phyloP scores from a whole-genome alignment of 169 alveolate species.

The Cyclospora cayetanensis region DNA sequence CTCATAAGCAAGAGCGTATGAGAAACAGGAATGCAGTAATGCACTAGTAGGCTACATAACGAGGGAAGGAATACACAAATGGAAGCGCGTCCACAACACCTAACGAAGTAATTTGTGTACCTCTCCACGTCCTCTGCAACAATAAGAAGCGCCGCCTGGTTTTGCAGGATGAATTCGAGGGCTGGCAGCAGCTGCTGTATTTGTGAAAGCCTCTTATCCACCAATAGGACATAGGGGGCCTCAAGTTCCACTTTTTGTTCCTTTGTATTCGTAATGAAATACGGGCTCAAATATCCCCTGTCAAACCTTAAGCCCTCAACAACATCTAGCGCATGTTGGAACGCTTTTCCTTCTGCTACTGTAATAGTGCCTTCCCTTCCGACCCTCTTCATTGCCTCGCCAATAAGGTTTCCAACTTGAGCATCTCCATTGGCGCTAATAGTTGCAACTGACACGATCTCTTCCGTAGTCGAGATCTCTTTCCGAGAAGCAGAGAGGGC shows the following conservation, averaged over 20 bases:
- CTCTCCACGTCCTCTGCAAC: conserved; percentile 99
- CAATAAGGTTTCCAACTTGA: conserved; percentile 95
- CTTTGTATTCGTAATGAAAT: conserved; percentile 97
- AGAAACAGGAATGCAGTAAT: background rate
- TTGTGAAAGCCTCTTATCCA: conserved; percentile 95
- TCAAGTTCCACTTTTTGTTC: conserved; percentile 94
- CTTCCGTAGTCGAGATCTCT: conserved; percentile 88
- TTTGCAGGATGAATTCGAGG: conserved; percentile 95
- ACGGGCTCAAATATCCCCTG: conserved; percentile 99
- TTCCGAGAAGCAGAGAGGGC: conserved; percentile 84
- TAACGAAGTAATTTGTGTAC: background rate
- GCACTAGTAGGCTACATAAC: background rate
- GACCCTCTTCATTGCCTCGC: conserved; percentile 96
- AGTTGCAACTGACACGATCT: conserved; percentile 95
- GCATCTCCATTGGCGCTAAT: conserved; percentile 99
- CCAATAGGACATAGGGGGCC: conserved; percentile 94
- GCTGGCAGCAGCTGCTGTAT: conserved; percentile 94
- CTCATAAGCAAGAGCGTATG: background rate
- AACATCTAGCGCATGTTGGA: conserved; percentile 97
- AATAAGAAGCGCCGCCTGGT: conserved; percentile 94
- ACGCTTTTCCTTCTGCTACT: conserved; percentile 98
- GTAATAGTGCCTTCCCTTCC: conserved; percentile 99
- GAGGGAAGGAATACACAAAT: background rate
- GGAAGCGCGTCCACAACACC: background rate
- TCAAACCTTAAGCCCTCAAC: conserved; percentile 99